These are phyloP conservation scores for Ustilago loliicola DNA, from an alignment of 1,284 basidiomycete genomes.

Conservation along the genomic window DNA sequence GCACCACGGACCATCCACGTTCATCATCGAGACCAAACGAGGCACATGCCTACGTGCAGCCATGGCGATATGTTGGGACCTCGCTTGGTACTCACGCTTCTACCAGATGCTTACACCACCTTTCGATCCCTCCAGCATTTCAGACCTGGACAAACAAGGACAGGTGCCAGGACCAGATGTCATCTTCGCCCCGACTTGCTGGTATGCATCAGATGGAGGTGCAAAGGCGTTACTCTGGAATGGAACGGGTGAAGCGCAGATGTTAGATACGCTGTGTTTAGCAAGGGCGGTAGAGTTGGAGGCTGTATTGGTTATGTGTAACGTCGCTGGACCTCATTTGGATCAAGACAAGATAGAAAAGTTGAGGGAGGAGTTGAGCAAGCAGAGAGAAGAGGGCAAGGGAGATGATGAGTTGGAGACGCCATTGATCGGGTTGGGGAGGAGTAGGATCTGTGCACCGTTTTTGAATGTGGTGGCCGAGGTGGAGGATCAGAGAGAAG, in stretches of 20 bases:
- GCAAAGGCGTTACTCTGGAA: conserved; percentile 60
- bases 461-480: conserved; percentile 58
- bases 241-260: conserved; percentile 50
- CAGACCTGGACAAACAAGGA: conserved; percentile 40
- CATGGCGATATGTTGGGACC: conserved; percentile 68
- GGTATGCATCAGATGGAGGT: conserved; percentile 67
- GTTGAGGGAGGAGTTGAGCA: conserved; percentile 3
- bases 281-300: conserved; percentile 65
- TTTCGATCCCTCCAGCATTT: not conserved
- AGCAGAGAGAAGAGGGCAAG: not conserved
- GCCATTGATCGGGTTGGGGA: conserved; percentile 57
- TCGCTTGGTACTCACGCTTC: conserved; percentile 64
- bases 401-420: conserved; percentile 26
- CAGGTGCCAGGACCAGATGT: conserved; percentile 62
- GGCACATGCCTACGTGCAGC: conserved; percentile 54
- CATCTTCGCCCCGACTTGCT: conserved; percentile 68
- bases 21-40: conserved; percentile 61
- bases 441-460: conserved; percentile 60
- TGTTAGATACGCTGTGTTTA: conserved; percentile 56
- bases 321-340: conserved; percentile 60
- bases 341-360: conserved; percentile 15
- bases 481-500: conserved; percentile 51
- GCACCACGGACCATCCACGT: conserved; percentile 43
- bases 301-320: conserved; percentile 64
- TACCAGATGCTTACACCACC: conserved; percentile 52